Percentiles rank a stretch among this genome's conserved stretches.
Conservation (phyloP, 108 stramenopile species). For the Discostella pseudostelligera region DNA sequence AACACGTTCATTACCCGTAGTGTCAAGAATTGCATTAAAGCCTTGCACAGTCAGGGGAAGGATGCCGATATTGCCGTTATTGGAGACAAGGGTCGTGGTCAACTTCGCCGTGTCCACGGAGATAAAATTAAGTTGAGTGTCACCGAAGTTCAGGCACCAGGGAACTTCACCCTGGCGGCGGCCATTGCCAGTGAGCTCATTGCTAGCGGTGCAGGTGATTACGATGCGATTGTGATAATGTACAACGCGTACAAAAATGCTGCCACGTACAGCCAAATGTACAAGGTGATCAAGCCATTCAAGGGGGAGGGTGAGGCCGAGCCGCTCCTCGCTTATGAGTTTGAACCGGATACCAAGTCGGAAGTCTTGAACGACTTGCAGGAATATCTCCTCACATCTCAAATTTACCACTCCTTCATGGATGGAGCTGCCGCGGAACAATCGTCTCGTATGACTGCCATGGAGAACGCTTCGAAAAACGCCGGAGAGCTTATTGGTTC, state of each 20-base stretch:
- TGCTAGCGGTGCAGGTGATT: constrained; percentile 73
- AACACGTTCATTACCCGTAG: constrained; percentile 94
- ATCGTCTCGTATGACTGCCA: constrained; percentile 99
- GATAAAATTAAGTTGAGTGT: constrained; percentile 67
- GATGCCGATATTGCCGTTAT: constrained; percentile 85
- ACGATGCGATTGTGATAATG: constrained; percentile 78
- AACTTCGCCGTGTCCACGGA: constrained; percentile 72
- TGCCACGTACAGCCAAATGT: constrained; percentile 82
- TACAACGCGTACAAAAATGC: constrained; percentile 88
- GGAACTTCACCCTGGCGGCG: constrained; percentile 77
- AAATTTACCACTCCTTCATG: constrained; percentile 94
- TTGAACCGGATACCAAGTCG: constrained; percentile 92
- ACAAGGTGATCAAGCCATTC: constrained; percentile 83
- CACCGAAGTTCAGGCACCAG: constrained; percentile 80
- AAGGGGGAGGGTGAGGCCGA: constrained; percentile 65
- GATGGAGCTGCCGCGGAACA: constrained; percentile 98
- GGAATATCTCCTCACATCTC: constrained; percentile 93
- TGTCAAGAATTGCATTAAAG: constrained; percentile 55
- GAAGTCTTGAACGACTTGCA: constrained; percentile 92
- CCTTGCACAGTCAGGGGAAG: constrained; percentile 80
- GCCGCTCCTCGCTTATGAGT: constrained; percentile 89
- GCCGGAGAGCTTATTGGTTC: constrained; percentile 97
- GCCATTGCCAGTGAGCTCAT: constrained; percentile 82
- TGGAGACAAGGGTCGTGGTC: constrained; percentile 98
- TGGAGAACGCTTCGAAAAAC: constrained; percentile 99